phyloP scores from a whole-genome alignment of 805 yeast genomes.

The Grigorovia transvaalensis region DNA sequence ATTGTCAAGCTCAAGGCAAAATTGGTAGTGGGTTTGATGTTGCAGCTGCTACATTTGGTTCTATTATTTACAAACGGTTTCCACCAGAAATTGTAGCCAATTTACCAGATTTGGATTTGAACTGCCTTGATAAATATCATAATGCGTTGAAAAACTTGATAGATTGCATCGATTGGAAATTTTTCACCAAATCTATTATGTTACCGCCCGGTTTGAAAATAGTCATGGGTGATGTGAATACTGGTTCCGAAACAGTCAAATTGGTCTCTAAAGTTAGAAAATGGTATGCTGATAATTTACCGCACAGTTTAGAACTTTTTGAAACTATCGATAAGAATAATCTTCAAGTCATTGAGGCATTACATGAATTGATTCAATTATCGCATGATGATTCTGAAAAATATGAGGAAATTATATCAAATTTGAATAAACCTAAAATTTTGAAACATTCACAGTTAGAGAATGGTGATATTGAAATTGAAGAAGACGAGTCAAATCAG shows the following conservation, averaged over 20 bases:
- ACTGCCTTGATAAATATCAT: conserved; percentile 17
- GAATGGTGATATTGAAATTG: neutral
- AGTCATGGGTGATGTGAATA: conserved; percentile 86
- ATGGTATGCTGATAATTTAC: conserved; percentile 54
- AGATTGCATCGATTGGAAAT: conserved; percentile 47
- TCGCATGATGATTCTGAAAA: conserved; percentile 18
- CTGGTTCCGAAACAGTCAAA: conserved; percentile 92
- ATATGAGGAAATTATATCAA: conserved; percentile 28
- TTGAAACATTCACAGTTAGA: neutral
- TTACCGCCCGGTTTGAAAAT: conserved; percentile 62
- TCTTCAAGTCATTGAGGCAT: conserved; percentile 38
- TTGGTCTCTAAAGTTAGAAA: conserved; percentile 62
- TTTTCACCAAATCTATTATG: conserved; percentile 41
- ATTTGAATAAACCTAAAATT: conserved; percentile 6
- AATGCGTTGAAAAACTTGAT: conserved; percentile 29
- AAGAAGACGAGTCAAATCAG: conserved; percentile 3
- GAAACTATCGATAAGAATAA: conserved; percentile 48
- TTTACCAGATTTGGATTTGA: conserved; percentile 20
- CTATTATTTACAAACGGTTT: conserved; percentile 73
- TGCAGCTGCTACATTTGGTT: conserved; percentile 89
- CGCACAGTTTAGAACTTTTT: conserved; percentile 44
- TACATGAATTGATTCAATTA: conserved; percentile 33
- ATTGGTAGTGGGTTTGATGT: conserved; percentile 97
- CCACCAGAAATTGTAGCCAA: conserved; percentile 40
- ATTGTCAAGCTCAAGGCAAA: conserved; percentile 88